Percentiles rank a stretch among this genome's conserved stretches.
Conservation (phyloP, 805 yeast genomes). For the Saccharomyces jurei region DNA sequence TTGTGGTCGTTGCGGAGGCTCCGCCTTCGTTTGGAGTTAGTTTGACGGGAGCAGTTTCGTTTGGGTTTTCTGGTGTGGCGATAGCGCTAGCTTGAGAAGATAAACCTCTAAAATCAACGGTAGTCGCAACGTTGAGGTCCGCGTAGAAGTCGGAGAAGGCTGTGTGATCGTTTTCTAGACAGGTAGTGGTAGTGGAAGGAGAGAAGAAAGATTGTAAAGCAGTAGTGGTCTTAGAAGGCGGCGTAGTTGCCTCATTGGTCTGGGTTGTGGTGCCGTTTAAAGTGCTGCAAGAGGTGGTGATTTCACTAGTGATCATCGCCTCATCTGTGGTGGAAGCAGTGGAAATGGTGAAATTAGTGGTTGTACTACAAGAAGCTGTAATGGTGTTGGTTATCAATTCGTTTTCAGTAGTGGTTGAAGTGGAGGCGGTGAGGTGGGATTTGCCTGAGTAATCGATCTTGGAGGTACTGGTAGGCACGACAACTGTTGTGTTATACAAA, state of each 20-base stretch:
- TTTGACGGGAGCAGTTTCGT: not conserved
- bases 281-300: not conserved
- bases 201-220: not conserved
- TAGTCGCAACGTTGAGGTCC: not conserved
- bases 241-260: not conserved
- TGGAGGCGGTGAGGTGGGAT: not conserved
- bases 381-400: not conserved
- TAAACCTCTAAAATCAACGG: not conserved
- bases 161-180: not conserved
- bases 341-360: not conserved
- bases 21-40: not conserved
- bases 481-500: not conserved
- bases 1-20: not conserved
- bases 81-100: not conserved
- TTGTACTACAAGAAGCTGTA: not conserved
- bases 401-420: not conserved
- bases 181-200: not conserved
- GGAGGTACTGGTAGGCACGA: not conserved
- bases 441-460: not conserved
- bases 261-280: not conserved
- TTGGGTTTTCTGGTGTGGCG: not conserved
- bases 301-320: not conserved
- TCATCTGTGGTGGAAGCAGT: not conserved
- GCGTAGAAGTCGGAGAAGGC: not conserved
- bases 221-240: not conserved